Evolutionary conservation across 768 basidiomycete species (phyloP).

Genomic region (Rhodotorula kratochvilovae): DNA sequence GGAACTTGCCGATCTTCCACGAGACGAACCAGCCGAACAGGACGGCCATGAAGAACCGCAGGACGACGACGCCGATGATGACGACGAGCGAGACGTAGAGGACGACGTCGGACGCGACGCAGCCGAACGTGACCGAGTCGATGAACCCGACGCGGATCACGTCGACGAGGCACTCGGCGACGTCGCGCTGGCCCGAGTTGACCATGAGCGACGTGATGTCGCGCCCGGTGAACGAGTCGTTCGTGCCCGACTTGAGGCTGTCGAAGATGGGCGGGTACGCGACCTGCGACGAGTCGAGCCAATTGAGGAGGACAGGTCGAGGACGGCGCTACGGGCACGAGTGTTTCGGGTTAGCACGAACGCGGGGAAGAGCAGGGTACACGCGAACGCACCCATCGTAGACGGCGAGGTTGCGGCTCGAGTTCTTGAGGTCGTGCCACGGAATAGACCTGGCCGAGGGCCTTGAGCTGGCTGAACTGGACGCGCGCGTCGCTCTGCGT

Average conservation of each 20-base stretch:
- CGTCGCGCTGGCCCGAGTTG: constrained; percentile 62
- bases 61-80: constrained; percentile 92
- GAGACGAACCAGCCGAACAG: constrained; percentile 97
- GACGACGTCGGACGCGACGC: constrained; percentile 89
- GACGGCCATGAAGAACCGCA: constrained; percentile 94
- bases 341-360: background rate
- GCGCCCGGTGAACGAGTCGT: constrained; percentile 69
- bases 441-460: constrained; percentile 85
- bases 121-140: constrained; percentile 89
- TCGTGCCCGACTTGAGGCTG: constrained; percentile 58
- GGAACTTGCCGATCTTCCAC: constrained; percentile 91
- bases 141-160: constrained; percentile 84
- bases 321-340: constrained; percentile 59
- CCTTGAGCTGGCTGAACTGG: constrained; percentile 51
- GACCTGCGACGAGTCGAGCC: constrained; percentile 76
- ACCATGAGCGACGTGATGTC: constrained; percentile 83
- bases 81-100: constrained; percentile 92
- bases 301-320: constrained; percentile 81
- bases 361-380: no score
- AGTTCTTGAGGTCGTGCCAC: constrained; percentile 74
- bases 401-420: constrained; percentile 77
- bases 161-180: constrained; percentile 81
- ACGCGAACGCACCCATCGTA: constrained; percentile 71
- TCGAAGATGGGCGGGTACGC: constrained; percentile 79
- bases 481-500: constrained; percentile 56